Conservation (phyloP, 2,329 filamentous ascomycete genomes). For the Trichoderma breve region DNA sequence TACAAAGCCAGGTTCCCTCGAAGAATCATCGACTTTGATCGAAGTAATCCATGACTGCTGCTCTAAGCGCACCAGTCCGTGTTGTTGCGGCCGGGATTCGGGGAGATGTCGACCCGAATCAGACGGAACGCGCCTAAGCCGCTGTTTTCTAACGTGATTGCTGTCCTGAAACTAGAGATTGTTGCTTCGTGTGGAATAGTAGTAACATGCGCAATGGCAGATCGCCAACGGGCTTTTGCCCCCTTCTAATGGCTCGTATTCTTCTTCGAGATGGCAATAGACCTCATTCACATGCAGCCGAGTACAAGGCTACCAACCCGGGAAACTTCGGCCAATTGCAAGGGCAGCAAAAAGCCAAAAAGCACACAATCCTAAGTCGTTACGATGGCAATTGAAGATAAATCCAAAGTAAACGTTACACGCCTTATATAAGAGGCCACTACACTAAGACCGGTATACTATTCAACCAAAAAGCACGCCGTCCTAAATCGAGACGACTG, state of each 20-base stretch:
- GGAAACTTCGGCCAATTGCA: neutral
- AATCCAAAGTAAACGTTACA: neutral
- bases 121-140: neutral
- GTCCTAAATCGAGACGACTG: neutral
- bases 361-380: neutral
- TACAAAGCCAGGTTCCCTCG: neutral
- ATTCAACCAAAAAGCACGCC: conserved; percentile 39
- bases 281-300: neutral
- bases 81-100: conserved; percentile 3
- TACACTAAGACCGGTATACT: neutral
- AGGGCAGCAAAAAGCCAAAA: neutral
- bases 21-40: neutral
- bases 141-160: neutral
- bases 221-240: neutral
- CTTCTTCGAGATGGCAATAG: neutral
- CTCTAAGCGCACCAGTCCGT: neutral
- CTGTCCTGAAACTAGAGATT: neutral
- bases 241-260: neutral
- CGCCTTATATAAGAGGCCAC: neutral
- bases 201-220: neutral
- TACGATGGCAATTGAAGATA: neutral
- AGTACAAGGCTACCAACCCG: neutral
- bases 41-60: neutral
- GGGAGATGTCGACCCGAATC: neutral
- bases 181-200: neutral